These are phyloP conservation scores for Vitis hybrid DNA, from an alignment of 177 flowering plant species.

Conservation along the genomic window DNA sequence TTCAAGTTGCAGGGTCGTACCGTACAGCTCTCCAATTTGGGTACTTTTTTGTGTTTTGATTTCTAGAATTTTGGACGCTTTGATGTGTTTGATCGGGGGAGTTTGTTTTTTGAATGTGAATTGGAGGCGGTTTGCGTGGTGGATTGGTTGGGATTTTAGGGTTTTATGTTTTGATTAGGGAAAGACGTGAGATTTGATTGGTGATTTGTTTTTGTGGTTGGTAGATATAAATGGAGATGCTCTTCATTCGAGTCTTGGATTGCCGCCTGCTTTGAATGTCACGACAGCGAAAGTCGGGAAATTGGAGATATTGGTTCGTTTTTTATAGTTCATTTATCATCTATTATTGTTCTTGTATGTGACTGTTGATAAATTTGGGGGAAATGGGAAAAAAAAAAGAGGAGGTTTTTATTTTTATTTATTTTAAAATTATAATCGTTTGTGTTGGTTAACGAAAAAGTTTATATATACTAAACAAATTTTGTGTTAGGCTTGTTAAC, in stretches of 20 bases:
- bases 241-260: slow-evolving; percentile 85
- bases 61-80: neutral
- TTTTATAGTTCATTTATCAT: neutral
- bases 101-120: neutral
- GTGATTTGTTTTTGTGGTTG: slow-evolving; percentile 6
- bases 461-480: too few relatives aligned
- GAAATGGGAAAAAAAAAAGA: too few relatives aligned
- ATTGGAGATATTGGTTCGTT: slow-evolving; percentile 67
- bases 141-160: neutral
- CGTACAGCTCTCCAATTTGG: slow-evolving; percentile 89
- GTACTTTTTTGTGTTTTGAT: slow-evolving; percentile 22
- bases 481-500: too few relatives aligned
- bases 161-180: slow-evolving; percentile 1
- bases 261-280: slow-evolving; percentile 86
- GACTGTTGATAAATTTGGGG: too few relatives aligned
- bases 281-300: slow-evolving; percentile 84
- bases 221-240: slow-evolving; percentile 94
- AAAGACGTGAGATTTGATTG: neutral
- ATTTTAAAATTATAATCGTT: too few relatives aligned
- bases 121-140: neutral
- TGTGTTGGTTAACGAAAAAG: too few relatives aligned
- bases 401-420: too few relatives aligned
- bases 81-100: neutral
- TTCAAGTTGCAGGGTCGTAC: slow-evolving; percentile 88
- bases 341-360: too few relatives aligned